phyloP scores from a whole-genome alignment of 495 filamentous ascomycete genomes.

The Staphylotrichum longicolle region DNA sequence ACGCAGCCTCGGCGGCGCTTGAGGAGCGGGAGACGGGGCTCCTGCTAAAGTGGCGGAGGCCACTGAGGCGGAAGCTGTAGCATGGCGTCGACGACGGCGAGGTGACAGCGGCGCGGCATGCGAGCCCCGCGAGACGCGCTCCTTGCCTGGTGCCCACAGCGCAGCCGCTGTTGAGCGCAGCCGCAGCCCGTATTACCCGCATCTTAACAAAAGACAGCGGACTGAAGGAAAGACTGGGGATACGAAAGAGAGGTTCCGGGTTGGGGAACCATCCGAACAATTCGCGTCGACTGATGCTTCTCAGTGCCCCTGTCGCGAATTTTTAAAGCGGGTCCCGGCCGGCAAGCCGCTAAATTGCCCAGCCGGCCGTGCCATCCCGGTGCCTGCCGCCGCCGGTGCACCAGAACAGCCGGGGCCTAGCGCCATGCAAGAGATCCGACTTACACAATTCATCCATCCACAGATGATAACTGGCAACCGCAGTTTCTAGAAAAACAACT shows the following conservation, averaged over 20 bases:
- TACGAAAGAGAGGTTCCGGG: slow-evolving; percentile 19
- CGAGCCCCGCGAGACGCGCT: slow-evolving; percentile 34
- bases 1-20: slow-evolving; percentile 39
- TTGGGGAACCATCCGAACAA: slow-evolving; percentile 14
- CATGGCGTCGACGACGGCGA: slow-evolving; percentile 16
- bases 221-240: slow-evolving; percentile 28
- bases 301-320: slow-evolving; percentile 29
- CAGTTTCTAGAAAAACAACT: too few relatives aligned
- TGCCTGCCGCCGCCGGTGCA: too few relatives aligned
- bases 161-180: slow-evolving; percentile 43
- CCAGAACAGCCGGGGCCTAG: too few relatives aligned
- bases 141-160: slow-evolving; percentile 35
- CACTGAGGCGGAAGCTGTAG: slow-evolving; percentile 22
- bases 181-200: slow-evolving; percentile 45
- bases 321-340: slow-evolving; percentile 36
- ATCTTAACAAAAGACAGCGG: slow-evolving; percentile 34
- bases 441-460: too few relatives aligned
- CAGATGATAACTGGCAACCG: too few relatives aligned
- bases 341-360: background rate
- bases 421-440: too few relatives aligned
- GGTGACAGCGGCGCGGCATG: slow-evolving; percentile 22
- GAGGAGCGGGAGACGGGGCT: slow-evolving; percentile 24
- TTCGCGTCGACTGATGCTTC: slow-evolving; percentile 11
- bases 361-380: background rate
- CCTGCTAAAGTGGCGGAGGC: slow-evolving; percentile 34